Conservation (phyloP, 78 protist species). For the Planoprotostelium fungivorum region DNA sequence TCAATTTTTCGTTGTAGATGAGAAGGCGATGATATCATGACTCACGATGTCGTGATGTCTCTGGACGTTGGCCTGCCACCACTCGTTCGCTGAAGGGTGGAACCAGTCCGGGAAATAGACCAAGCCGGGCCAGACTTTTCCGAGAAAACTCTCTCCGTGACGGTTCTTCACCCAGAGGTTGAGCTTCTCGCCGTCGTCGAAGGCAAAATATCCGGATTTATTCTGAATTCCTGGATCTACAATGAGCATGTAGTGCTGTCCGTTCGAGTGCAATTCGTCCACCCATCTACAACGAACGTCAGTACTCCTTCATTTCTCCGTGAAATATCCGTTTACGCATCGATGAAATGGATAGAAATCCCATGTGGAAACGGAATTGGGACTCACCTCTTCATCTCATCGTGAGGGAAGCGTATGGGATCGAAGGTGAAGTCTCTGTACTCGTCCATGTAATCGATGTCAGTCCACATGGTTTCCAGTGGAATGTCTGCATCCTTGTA, state of each 20-base stretch:
- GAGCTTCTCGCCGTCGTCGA: background rate
- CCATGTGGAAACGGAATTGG: background rate
- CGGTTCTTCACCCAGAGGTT: background rate
- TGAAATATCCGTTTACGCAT: too few species aligned
- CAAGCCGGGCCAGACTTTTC: slow-evolving; percentile 84
- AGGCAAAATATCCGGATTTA: slow-evolving; percentile 7
- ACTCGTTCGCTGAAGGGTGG: slow-evolving; percentile 33
- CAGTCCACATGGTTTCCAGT: slow-evolving; percentile 70
- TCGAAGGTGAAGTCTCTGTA: slow-evolving; percentile 68
- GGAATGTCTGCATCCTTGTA: slow-evolving; percentile 52
- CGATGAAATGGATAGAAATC: too few species aligned
- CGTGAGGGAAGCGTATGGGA: slow-evolving; percentile 52
- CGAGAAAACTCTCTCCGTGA: slow-evolving; percentile 18
- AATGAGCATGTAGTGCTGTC: slow-evolving; percentile 70
- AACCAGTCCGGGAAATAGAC: slow-evolving; percentile 74
- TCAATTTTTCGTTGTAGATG: background rate
- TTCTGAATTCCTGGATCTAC: slow-evolving; percentile 75
- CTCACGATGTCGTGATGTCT: slow-evolving; percentile 2
- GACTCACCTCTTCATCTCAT: slow-evolving; percentile 4
- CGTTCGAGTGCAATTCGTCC: slow-evolving; percentile 32
- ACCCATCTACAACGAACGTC: slow-evolving; percentile 18
- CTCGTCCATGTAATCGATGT: slow-evolving; percentile 68
- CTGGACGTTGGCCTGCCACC: slow-evolving; percentile 40
- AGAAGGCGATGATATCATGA: background rate
- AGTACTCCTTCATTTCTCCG: too few species aligned